phyloP scores from a whole-genome alignment of 2,329 filamentous ascomycete species.

The Xylariaceae sp. region DNA sequence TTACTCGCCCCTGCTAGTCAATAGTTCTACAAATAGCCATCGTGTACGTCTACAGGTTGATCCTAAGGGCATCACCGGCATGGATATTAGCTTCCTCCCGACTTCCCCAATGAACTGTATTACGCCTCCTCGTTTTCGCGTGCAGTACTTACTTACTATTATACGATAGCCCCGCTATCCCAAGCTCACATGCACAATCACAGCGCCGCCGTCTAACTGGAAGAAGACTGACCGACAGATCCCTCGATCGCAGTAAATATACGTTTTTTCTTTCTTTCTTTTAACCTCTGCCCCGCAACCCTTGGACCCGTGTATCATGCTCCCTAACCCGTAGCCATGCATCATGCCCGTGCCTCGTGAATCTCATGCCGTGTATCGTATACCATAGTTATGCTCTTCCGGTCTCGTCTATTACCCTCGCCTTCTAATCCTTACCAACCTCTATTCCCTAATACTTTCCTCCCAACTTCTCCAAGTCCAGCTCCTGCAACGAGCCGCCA shows the following conservation, averaged over 20 bases:
- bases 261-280: not conserved
- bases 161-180: slow-evolving; percentile 10
- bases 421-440: not conserved
- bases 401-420: not conserved
- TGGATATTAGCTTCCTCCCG: not conserved
- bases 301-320: not conserved
- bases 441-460: slow-evolving; percentile 19
- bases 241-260: not conserved
- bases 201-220: slow-evolving; percentile 1
- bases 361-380: not conserved
- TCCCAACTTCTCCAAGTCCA: slow-evolving; percentile 33
- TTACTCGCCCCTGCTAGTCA: no score
- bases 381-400: not conserved
- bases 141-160: slow-evolving; percentile 12
- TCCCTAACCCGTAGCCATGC: not conserved
- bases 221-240: not conserved
- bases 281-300: not conserved
- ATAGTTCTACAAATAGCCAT: no score
- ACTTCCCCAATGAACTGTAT: not conserved
- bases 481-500: slow-evolving; percentile 18
- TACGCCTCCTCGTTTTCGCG: not conserved
- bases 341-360: not conserved
- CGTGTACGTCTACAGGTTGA: no score
- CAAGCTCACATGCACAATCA: not conserved
- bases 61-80: no score